A percentile compares a stretch with the other conserved stretches of the same genome.
These are phyloP conservation scores for Mycosphaerella sp. DNA, from an alignment of 2,329 filamentous ascomycete species.

Conservation along the genomic window DNA sequence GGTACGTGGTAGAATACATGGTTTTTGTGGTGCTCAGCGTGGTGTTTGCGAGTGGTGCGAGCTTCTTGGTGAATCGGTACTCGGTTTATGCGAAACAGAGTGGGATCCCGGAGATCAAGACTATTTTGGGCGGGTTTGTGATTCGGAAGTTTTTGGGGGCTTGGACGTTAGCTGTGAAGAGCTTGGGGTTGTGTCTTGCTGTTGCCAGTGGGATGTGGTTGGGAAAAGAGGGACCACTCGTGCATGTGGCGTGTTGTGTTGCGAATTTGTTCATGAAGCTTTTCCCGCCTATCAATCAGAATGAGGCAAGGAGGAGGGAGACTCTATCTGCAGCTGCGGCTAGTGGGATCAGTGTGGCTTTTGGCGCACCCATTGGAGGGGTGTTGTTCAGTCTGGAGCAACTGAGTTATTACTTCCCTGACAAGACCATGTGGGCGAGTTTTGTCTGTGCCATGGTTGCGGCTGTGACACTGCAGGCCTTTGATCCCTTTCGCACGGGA, in stretches of 20 bases:
- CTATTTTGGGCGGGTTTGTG: constrained; percentile 85
- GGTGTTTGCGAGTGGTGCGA: constrained; percentile 72
- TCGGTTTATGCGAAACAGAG: constrained; percentile 87
- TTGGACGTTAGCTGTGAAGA: constrained; percentile 88
- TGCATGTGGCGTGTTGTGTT: constrained; percentile 95
- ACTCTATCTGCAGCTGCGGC: constrained; percentile 88
- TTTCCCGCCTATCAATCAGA: constrained; percentile 71
- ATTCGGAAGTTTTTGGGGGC: constrained; percentile 78
- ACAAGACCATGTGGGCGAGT: constrained; percentile 99
- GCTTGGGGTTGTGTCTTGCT: constrained; percentile 78
- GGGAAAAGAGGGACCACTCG: constrained; percentile 89
- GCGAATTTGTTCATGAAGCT: constrained; percentile 90
- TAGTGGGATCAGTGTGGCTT: constrained; percentile 87
- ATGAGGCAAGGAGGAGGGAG: constrained; percentile 92
- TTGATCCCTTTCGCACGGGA: constrained; percentile 91
- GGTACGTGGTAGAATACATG: constrained; percentile 79
- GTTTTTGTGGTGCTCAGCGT: constrained; percentile 84
- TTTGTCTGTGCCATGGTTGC: constrained; percentile 99
- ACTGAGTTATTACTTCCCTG: constrained; percentile 94
- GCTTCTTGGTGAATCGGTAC: constrained; percentile 74
- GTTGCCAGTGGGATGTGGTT: constrained; percentile 95
- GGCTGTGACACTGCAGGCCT: constrained; percentile 82
- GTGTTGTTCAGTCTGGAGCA: constrained; percentile 96
- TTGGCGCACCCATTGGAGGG: constrained; percentile 88
- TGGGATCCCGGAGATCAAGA: constrained; percentile 97